These are phyloP conservation scores for Coemansia sp. DNA, from an alignment of 192 early-diverging fungal genomes.

Conservation along the genomic window DNA sequence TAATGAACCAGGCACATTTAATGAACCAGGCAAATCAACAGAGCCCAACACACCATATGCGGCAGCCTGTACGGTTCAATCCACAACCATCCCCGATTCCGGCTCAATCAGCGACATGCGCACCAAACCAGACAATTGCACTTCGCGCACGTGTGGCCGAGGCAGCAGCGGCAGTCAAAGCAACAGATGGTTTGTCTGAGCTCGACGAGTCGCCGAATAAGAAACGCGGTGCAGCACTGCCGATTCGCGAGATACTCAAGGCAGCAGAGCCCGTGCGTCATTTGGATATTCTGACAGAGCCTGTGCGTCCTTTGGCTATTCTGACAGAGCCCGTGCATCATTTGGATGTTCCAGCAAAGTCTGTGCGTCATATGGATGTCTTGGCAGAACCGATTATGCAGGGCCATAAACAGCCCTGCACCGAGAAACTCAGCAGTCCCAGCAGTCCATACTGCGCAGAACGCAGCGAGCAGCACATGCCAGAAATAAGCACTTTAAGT, in stretches of 20 bases:
- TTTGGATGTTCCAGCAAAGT: not conserved
- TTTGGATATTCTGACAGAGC: not conserved
- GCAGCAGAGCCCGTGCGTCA: conserved; percentile 5
- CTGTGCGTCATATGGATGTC: not conserved
- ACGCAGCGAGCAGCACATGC: too few relatives aligned
- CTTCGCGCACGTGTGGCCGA: conserved; percentile 15
- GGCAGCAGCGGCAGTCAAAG: conserved; percentile 1
- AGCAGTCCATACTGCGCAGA: too few relatives aligned
- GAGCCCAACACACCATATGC: conserved; percentile 11
- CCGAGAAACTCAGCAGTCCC: not conserved
- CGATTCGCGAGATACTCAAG: conserved; percentile 23
- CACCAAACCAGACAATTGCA: conserved; percentile 22
- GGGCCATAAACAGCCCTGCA: not conserved
- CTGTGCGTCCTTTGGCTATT: not conserved
- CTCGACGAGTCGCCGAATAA: not conserved
- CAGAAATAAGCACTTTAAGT: too few relatives aligned
- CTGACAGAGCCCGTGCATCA: not conserved
- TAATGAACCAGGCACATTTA: too few relatives aligned
- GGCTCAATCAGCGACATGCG: not conserved
- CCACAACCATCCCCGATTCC: not conserved
- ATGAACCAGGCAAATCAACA: not conserved
- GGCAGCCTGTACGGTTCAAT: conserved; percentile 32
- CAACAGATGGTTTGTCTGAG: not conserved
- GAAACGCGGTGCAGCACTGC: conserved; percentile 13
- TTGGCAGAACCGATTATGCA: not conserved